Percentiles rank a stretch among this genome's conserved stretches.
Evolutionary conservation across 768 basidiomycete genomes (phyloP).

Genomic region (Nevesoporus exiguus): DNA sequence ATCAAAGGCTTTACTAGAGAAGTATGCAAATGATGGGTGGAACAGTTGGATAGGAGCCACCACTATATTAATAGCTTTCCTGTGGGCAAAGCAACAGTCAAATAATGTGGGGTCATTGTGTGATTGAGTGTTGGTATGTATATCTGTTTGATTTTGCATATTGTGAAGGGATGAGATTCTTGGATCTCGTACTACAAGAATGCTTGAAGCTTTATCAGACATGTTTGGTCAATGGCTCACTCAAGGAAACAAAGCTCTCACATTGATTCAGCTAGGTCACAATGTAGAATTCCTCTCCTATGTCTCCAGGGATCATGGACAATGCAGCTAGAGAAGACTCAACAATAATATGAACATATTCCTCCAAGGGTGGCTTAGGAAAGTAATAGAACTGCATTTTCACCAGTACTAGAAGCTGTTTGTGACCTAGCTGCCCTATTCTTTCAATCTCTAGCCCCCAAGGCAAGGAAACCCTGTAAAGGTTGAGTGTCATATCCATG

Average conservation of each 20-base stretch:
- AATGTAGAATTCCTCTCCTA: no score
- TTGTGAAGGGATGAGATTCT: slow-evolving; percentile 4
- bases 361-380: no score
- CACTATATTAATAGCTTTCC: not conserved
- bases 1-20: slow-evolving; percentile 21
- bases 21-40: slow-evolving; percentile 27
- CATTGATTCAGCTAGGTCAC: not conserved
- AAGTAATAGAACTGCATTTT: not conserved
- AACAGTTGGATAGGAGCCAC: slow-evolving; percentile 12
- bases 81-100: not conserved
- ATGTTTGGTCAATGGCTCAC: not conserved
- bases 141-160: slow-evolving; percentile 11
- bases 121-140: slow-evolving; percentile 12
- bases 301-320: no score
- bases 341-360: no score
- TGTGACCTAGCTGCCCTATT: no score
- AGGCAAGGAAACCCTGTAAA: not conserved
- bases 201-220: no score
- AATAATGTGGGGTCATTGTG: no score
- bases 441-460: not conserved
- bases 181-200: not conserved
- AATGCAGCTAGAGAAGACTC: no score
- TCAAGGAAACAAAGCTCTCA: not conserved
- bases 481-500: no score
- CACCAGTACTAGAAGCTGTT: not conserved